Conservation (phyloP, 345 rosid species). For the Schrenkiella parvula region DNA sequence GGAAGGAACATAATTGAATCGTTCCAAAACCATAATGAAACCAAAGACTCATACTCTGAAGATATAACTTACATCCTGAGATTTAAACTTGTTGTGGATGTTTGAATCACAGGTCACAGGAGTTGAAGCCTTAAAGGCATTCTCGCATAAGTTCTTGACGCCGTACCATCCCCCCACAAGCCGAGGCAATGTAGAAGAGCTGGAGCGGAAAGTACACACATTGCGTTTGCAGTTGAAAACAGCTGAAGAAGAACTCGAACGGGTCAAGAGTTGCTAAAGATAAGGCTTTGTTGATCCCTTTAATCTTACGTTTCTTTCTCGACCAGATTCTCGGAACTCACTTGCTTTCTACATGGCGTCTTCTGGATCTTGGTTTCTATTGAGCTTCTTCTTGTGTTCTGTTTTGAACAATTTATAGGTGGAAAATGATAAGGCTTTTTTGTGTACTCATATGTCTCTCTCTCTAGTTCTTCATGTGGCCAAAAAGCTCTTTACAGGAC, state of each 20-base stretch:
- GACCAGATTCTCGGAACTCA: conserved; percentile 5
- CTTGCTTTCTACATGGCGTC: conserved; percentile 17
- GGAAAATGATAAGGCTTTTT: background rate
- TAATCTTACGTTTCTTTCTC: conserved; percentile 2
- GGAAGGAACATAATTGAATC: background rate
- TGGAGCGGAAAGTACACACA: conserved; percentile 50
- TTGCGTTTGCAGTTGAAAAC: conserved; percentile 52
- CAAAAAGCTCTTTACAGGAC: conserved; percentile 13
- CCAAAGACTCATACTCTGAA: background rate
- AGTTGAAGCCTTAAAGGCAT: conserved; percentile 75
- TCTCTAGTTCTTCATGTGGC: background rate
- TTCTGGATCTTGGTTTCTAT: conserved; percentile 2
- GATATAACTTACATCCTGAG: background rate
- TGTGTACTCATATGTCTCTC: background rate
- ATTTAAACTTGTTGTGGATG: background rate
- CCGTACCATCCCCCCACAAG: conserved; percentile 53
- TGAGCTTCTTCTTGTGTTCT: conserved; percentile 9
- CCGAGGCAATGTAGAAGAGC: conserved; percentile 47
- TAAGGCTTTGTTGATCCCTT: conserved; percentile 25
- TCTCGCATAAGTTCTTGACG: conserved; percentile 58
- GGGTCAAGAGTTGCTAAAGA: conserved; percentile 55
- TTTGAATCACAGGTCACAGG: conserved; percentile 73
- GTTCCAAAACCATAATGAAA: background rate
- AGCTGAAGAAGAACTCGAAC: conserved; percentile 75
- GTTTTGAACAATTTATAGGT: conserved; percentile 25